Base-by-base conservation (phyloP, 345 rosid genomes). In the Carallia pectinifolia region DNA sequence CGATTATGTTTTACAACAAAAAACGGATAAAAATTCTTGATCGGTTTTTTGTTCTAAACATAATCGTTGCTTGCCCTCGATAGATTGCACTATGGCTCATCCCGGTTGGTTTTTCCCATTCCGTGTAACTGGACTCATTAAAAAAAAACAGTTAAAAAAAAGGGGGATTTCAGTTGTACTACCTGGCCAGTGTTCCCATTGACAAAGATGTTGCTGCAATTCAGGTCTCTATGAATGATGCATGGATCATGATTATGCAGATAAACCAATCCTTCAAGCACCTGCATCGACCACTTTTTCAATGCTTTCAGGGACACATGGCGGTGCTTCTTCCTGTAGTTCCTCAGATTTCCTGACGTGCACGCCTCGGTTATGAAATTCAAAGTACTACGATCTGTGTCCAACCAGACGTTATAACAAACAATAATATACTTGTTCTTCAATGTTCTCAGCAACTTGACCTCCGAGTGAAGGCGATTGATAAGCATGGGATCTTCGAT, bases 351-450 rank as follows among this genome's bases (percentile, higher is more conserved):
- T 67, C 93, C 90, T 0, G 93, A 88, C 1, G 88, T 84, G 83
- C 93, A 86, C 13, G 86, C 83, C 79, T 88, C 93, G 2, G 93
- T 88, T 16, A 88, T 86, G 67, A 88, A 88, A 74, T 88, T 88
- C 71, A 88, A 61, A 2, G 71, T 85, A 71, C 70, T 70, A 36
- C 56, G 77, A 68, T 86, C 83, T 6, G 52, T 70, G 44, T 88
- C 84, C 79, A 76, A 64, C 93, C 93, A 88, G 5, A 83, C 90
- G 61, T 77, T 81, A 66, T 83, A 84, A 56, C 93, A 88, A 55
- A 84, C 90, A 23, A 88, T 84, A 72, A 88, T 84, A 61, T 84
- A 77, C 69, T 80, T 77, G 73, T 86, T 86, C 74, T 79, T 79
- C 80, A 86, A 68, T 0, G 87, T 63, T 65, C 90, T 84, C 77